Conservation (phyloP, 768 basidiomycete genomes). For the Coprinellus micaceus region DNA sequence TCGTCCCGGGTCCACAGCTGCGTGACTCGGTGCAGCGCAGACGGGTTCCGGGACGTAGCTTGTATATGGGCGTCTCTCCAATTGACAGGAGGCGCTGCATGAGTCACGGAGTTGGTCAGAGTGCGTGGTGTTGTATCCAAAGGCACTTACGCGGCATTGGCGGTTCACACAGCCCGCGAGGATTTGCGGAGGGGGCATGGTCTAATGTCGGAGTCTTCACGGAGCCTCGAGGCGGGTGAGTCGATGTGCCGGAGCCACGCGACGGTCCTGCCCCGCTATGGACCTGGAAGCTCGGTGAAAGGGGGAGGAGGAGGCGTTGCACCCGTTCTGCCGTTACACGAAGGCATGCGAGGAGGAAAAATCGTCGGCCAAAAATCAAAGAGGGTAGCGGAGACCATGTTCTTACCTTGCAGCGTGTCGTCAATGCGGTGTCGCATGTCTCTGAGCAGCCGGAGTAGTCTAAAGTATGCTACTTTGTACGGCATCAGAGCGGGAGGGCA, state of each 20-base stretch:
- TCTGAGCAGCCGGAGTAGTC: slow-evolving; percentile 40
- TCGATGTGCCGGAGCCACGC: too few relatives aligned
- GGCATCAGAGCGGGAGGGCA: slow-evolving; percentile 37
- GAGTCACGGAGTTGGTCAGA: too few relatives aligned
- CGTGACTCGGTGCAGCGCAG: neutral
- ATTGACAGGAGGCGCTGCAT: too few relatives aligned
- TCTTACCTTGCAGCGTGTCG: slow-evolving; percentile 31
- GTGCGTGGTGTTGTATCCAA: too few relatives aligned
- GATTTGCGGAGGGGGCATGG: neutral
- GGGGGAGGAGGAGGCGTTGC: slow-evolving; percentile 31
- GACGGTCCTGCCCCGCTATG: slow-evolving; percentile 14
- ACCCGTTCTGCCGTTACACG: slow-evolving; percentile 24
- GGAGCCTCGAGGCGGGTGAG: neutral
- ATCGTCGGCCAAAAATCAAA: slow-evolving; percentile 3
- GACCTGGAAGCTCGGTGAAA: slow-evolving; percentile 28
- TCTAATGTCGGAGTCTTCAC: neutral
- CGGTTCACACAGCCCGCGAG: too few relatives aligned
- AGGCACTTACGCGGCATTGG: too few relatives aligned
- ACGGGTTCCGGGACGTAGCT: too few relatives aligned
- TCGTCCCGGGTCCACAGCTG: neutral
- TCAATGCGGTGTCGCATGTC: slow-evolving; percentile 31
- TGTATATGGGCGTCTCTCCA: too few relatives aligned
- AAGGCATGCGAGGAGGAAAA: neutral
- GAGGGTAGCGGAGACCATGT: neutral
- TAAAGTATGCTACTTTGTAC: slow-evolving; percentile 48